These are phyloP conservation scores for Daphne laureola DNA, from an alignment of 441 rosid genomes.

Conservation along the genomic window DNA sequence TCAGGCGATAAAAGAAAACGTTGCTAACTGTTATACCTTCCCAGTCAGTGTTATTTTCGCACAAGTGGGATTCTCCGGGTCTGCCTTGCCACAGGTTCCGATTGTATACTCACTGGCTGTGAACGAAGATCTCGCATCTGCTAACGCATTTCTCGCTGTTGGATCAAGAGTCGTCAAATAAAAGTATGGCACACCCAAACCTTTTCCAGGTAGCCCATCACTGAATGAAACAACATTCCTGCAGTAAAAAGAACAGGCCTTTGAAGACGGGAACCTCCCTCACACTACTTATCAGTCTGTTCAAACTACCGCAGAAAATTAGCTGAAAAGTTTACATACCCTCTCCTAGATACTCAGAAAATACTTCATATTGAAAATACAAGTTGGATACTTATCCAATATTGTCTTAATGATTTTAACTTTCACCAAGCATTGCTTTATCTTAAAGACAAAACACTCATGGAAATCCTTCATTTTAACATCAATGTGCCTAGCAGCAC, in stretches of 20 bases:
- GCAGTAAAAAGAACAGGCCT: slow-evolving; percentile 2
- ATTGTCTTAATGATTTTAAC: too few relatives aligned
- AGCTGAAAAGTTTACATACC: background rate
- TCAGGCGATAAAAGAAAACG: background rate
- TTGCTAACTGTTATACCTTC: slow-evolving; percentile 30
- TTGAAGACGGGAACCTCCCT: background rate
- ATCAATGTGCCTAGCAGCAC: too few relatives aligned
- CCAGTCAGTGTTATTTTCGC: slow-evolving; percentile 90
- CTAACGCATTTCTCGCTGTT: slow-evolving; percentile 69
- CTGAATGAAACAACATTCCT: slow-evolving; percentile 94
- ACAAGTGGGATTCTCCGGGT: slow-evolving; percentile 83
- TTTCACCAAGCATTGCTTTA: too few relatives aligned
- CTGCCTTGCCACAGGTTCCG: slow-evolving; percentile 78
- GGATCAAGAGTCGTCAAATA: slow-evolving; percentile 92
- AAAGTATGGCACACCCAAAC: slow-evolving; percentile 77
- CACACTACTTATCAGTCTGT: too few relatives aligned
- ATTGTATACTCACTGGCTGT: slow-evolving; percentile 76
- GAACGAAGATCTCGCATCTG: slow-evolving; percentile 67
- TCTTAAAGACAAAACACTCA: too few relatives aligned
- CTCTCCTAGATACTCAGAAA: too few relatives aligned
- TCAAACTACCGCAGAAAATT: background rate
- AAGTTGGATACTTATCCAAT: too few relatives aligned
- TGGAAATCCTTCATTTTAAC: too few relatives aligned
- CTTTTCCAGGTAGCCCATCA: slow-evolving; percentile 61
- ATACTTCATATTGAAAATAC: background rate